Base-by-base conservation (phyloP, 306 rosid genomes). In the Rosa chinensis region DNA sequence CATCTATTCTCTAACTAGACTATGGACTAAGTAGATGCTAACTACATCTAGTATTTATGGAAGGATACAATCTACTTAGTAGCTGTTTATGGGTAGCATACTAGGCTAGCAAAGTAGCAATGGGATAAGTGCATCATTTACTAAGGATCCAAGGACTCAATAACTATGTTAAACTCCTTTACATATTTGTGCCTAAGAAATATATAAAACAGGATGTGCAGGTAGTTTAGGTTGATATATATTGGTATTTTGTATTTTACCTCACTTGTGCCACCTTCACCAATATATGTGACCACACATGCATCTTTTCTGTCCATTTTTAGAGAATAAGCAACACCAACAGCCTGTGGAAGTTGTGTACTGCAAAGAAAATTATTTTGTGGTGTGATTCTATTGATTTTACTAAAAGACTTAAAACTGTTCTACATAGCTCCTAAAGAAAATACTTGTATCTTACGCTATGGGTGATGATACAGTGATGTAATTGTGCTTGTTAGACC, bases 191-290 rank as follows among this genome's bases (percentile, higher is more conserved):
- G 10, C 74, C 40, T 5, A 13, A 35, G 17, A 13, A 56, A 39
- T 40, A 53, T 53, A 44, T 20, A 40, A 74, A n/a, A 56, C 21
- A 10, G 39, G 68, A 74, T 5, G 21, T 23, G 23, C 6, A 2
- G 4, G 45, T 23, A 47, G 35, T 76, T 64, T 16, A 48, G 79
- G 72, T 21, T 48, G 20, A 28, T 37, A 37, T 32, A 45, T 13
- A 78, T 43, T n/a, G 20, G 52, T 10, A 62, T 23, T 62, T 62
- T 62, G 18, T 59, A 21, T 18, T 70, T 79, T 82, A 93, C 99
- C 97, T 95, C 99, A 42, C 99, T 95, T 77, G 99, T 91, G 84
- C 98, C 98, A 42, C 99, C 99, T 78, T 93, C 99, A 59, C 99
- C 99, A 28, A 95, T 74, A 83, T 84, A 95, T 66, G 97, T 88